Evolutionary conservation across 192 early-diverging fungal genomes (phyloP), one percentile per base, ranked within the genome.

Genomic region (Neocallimastix lanati): DNA sequence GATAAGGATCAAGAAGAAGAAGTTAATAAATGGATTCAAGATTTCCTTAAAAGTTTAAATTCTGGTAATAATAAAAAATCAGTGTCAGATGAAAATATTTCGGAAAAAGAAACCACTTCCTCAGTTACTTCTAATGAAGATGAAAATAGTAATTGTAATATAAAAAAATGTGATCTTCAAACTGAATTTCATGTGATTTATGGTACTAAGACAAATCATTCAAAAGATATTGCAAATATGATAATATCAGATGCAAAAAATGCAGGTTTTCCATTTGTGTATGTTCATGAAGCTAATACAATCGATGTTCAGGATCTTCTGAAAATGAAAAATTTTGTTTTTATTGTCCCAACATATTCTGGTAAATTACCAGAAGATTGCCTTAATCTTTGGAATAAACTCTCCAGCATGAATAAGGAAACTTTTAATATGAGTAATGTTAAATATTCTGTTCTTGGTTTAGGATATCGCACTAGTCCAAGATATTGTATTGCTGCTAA

Each of bases 291-390:
- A 50, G 40, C 40, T 4, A 18, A 50, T 50, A 50, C 40, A 2
- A 50, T 50, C 21, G 21, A 16, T 2, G 88, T 93, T 29, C 93
- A 97, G 77, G 94, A 95, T 37, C 84, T 97, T 79, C 84, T 88
- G 28, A 84, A 87, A 58, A 95, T 95, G 84, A 88, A 88, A 79
- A 92, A 93, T 28, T 88, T 98, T 13, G 90, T 94, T 16, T 87
- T 94, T 84, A 85, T 93, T 12, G 85, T 92, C 76, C 92, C 91
- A 78, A 97, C 96, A 16, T 21, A 21, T 50, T 3, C 16, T 21
- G 40, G 40, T 4, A 18, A 13, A 21, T 50, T 50, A 3, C 40
- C 40, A 50, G 16, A 14, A 21, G 40, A 50, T 21, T 2, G 16
- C 4, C 3, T 50, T 21, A 18, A 50, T 21, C 21, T 50, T 21